phyloP scores from a whole-genome alignment of 1,284 basidiomycete genomes.

The Ustilago shanxiensis region DNA sequence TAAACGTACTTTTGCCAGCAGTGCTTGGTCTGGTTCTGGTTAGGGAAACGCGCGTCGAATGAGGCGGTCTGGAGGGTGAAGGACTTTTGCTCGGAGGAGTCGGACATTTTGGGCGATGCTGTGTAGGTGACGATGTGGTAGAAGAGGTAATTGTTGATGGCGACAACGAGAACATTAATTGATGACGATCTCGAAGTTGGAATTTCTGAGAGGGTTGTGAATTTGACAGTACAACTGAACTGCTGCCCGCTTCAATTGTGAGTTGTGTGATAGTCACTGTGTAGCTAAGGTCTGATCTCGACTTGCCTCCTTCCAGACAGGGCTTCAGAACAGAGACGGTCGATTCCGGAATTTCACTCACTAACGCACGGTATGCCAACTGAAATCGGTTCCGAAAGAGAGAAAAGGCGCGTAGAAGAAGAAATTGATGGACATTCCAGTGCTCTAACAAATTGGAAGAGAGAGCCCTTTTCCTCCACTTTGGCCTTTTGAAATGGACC shows the following conservation, averaged over 20 bases:
- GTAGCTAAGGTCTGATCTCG: constrained; percentile 22
- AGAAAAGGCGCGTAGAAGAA: background rate
- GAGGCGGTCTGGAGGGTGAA: constrained; percentile 67
- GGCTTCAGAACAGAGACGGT: constrained; percentile 6
- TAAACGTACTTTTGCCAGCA: constrained; percentile 69
- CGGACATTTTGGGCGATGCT: constrained; percentile 35
- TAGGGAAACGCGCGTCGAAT: constrained; percentile 69
- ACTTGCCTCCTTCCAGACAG: constrained; percentile 11
- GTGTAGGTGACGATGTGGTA: constrained; percentile 9
- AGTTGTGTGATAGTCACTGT: background rate
- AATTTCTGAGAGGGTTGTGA: constrained; percentile 10
- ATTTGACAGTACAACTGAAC: too few species aligned
- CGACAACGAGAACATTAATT: constrained; percentile 9
- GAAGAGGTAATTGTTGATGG: constrained; percentile 12
- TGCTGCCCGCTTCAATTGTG: background rate
- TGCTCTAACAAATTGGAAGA: constrained; percentile 17
- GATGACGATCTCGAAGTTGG: constrained; percentile 4
- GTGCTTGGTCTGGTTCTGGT: constrained; percentile 71
- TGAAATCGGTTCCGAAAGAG: constrained; percentile 30
- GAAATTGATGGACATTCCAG: background rate
- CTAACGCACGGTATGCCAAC: constrained; percentile 24
- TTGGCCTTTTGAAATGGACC: constrained; percentile 6
- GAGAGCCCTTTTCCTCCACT: constrained; percentile 15
- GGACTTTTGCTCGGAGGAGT: constrained; percentile 54
- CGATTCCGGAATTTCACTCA: constrained; percentile 30